Evolutionary conservation across 805 yeast species (phyloP), one percentile per base, ranked within the genome.

Genomic region (Blastobotrys americana): DNA sequence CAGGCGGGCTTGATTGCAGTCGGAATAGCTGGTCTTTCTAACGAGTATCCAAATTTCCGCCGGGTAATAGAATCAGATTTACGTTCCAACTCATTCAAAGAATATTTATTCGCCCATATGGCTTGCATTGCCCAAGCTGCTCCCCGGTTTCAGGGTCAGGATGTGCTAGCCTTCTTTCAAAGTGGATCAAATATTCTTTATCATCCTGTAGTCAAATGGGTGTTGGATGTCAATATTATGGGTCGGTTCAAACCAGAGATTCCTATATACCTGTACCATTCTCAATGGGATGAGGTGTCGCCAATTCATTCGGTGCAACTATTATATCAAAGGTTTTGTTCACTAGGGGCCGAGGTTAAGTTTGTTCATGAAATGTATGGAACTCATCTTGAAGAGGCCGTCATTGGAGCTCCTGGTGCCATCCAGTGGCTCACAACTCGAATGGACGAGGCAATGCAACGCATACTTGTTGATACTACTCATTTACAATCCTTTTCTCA

Each of bases 1-100:
- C 49, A 47, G 23, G 49, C 60, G 3, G 63, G 58, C 15, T 46
- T 56, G 16, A 47, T 51, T 5, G 48, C 52, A 3, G 45, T 55
- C 2, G 62, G 61, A n/a, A 44, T 61, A 21, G 39, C 44, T 6
- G 66, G 66, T 9, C 38, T 60, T 34, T 48, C 52, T 9, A 41
- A 46, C 3, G 61, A 52, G 42, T 60, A 59, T 50, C 54, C 56
- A 9, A 55, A 50, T 18, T 41, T 55, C 15, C 34, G 39, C 25
- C 49, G 45, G 23, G 38, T 45, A n/a, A 23, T 53, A 3, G 27
- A 49, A n/a, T 45, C 40, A 9, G 36, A 42, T 5, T 23, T 23
- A 5, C 31, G 3, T 13, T 36, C 31, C 16, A 16, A n/a, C 13
- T 25, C 31, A 25, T 25, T 8, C 31, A 25, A 25, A 13, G 31